Conservation (phyloP, 139 green algal genomes). For the Desmodesmus armatus region DNA sequence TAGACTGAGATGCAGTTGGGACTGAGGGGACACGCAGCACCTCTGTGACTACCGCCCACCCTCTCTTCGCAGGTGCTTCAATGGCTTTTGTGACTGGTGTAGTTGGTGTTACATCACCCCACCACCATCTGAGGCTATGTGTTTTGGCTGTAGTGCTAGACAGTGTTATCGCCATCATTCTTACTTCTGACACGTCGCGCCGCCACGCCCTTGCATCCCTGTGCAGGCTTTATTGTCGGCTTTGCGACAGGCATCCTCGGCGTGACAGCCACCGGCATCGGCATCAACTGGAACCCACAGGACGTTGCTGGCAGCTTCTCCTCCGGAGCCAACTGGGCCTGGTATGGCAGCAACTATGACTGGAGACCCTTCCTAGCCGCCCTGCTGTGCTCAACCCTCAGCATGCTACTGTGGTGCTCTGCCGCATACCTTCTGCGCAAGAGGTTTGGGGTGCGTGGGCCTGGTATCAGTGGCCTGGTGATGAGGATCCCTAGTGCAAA, state of each 20-base stretch:
- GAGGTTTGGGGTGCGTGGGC: neutral
- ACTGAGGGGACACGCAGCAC: too few species aligned
- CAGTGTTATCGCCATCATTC: neutral
- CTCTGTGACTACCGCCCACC: too few species aligned
- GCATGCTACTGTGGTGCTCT: conserved; percentile 31
- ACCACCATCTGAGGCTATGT: neutral
- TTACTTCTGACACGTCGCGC: neutral
- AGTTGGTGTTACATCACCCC: too few species aligned
- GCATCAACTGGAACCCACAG: conserved; percentile 7
- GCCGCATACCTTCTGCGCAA: neutral
- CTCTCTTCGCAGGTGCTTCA: too few species aligned
- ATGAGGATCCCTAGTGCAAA: conserved; percentile 40
- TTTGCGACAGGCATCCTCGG: neutral
- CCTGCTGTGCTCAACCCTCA: conserved; percentile 44
- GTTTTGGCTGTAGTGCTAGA: neutral
- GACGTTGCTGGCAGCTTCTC: conserved; percentile 15
- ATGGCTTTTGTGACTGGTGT: too few species aligned
- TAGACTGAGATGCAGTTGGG: too few species aligned
- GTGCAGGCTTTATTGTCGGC: neutral
- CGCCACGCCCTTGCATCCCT: neutral
- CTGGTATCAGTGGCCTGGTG: conserved; percentile 31
- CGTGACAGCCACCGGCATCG: conserved; percentile 40
- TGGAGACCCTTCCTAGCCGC: conserved; percentile 62
- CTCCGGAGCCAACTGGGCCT: conserved; percentile 18
- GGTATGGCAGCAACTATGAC: conserved; percentile 54